Evolutionary conservation across 768 basidiomycete genomes (phyloP).

Genomic region (Leccinum fibrillosum): DNA sequence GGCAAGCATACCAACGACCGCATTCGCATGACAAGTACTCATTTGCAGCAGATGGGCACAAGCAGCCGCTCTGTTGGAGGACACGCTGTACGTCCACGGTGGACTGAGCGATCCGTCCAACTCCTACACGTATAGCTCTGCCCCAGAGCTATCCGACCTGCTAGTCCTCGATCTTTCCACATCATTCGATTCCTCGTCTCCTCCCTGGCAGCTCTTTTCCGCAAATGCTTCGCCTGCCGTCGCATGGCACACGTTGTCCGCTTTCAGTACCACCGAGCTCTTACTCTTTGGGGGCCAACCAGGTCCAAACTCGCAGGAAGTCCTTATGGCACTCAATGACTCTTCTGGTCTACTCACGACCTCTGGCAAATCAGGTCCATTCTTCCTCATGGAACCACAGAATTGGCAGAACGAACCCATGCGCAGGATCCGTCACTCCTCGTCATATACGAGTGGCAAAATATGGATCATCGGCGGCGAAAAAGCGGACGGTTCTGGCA

Average conservation of each 20-base stretch:
- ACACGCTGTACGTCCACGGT: conserved; percentile 69
- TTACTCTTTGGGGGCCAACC: conserved; percentile 79
- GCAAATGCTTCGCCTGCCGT: conserved; percentile 54
- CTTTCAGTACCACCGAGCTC: conserved; percentile 49
- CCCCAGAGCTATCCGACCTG: conserved; percentile 69
- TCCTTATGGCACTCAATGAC: conserved; percentile 52
- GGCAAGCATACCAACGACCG: conserved; percentile 10
- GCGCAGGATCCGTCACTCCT: conserved; percentile 74
- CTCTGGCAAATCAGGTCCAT: conserved; percentile 33
- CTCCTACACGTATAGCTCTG: conserved; percentile 67
- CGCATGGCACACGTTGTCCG: conserved; percentile 79
- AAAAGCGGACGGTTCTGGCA: conserved; percentile 74
- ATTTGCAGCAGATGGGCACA: conserved; percentile 76
- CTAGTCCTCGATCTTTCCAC: conserved; percentile 62
- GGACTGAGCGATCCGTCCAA: conserved; percentile 76
- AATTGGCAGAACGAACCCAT: conserved; percentile 67
- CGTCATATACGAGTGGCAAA: conserved; percentile 48
- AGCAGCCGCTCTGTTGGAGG: conserved; percentile 55
- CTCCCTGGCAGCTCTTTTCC: conserved; percentile 66
- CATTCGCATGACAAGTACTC: background rate
- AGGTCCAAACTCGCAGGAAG: conserved; percentile 52
- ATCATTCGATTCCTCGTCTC: conserved; percentile 55
- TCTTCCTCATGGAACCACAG: conserved; percentile 45
- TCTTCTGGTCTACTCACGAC: conserved; percentile 60
- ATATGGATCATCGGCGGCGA: conserved; percentile 79